Conservation (phyloP, 495 filamentous ascomycete genomes). For the Neurospora tetrasperma region DNA sequence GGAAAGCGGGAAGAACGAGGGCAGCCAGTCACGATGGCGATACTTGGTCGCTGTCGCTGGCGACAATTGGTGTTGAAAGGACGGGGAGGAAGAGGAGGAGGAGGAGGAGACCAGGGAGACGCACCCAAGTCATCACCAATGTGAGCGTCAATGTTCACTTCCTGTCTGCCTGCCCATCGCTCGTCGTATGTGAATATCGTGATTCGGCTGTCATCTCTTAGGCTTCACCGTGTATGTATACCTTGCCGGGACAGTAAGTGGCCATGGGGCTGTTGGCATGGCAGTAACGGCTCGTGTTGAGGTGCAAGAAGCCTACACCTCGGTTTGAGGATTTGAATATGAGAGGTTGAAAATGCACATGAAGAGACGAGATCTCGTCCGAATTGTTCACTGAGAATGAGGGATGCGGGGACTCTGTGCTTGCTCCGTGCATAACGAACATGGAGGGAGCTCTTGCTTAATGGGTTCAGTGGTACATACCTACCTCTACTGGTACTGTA, state of each 20-base stretch:
- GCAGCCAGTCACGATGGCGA: background rate
- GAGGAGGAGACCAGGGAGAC: no score
- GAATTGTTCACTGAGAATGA: background rate
- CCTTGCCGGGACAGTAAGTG: background rate
- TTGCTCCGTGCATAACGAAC: no score
- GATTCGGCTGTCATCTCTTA: background rate
- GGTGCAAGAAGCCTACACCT: no score
- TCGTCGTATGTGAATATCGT: background rate
- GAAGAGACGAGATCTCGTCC: background rate
- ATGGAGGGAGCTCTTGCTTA: no score
- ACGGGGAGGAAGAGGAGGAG: background rate
- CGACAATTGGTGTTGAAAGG: background rate
- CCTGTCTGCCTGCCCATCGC: background rate
- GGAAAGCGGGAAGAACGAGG: background rate
- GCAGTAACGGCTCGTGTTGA: background rate
- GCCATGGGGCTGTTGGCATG: background rate
- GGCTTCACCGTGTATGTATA: background rate
- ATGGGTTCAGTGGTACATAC: no score
- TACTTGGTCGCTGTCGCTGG: background rate
- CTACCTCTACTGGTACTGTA: no score
- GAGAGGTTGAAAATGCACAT: background rate
- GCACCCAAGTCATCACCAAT: no score
- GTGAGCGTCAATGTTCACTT: background rate
- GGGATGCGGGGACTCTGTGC: background rate
- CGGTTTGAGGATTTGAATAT: background rate